phyloP scores from a whole-genome alignment of 306 rosid genomes.

The Glycine soja region DNA sequence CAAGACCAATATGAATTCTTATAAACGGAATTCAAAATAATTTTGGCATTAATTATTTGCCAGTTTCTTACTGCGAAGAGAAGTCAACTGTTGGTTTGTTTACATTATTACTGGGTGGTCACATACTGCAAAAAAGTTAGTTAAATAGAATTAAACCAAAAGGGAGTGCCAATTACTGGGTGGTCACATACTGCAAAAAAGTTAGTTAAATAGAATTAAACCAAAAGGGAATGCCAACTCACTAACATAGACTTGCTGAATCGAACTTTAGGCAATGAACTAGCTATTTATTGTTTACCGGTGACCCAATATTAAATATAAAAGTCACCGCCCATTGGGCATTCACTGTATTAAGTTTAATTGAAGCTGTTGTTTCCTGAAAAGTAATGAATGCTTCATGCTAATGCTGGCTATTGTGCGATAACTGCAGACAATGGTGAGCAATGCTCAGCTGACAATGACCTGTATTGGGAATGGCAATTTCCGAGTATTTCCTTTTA shows the following conservation, averaged over 20 bases:
- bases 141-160: background rate
- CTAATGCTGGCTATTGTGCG: constrained; percentile 47
- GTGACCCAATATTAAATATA: background rate
- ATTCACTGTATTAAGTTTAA: constrained; percentile 30
- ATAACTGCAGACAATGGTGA: constrained; percentile 89
- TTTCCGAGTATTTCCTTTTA: constrained; percentile 78
- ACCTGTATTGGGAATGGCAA: constrained; percentile 82
- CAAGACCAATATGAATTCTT: too few species aligned
- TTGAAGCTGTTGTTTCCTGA: constrained; percentile 9
- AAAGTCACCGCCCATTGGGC: background rate
- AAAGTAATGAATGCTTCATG: constrained; percentile 22
- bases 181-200: background rate
- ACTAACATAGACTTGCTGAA: constrained; percentile 25
- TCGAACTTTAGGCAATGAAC: constrained; percentile 24
- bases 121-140: too few species aligned
- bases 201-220: constrained; percentile 26
- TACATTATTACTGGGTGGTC: background rate
- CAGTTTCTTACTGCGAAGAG: background rate
- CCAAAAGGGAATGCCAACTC: constrained; percentile 31
- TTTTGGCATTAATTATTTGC: too few species aligned
- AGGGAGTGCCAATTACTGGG: constrained; percentile 35
- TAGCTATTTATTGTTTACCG: background rate
- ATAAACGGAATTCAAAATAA: too few species aligned
- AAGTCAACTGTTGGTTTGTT: constrained; percentile 9
- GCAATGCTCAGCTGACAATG: constrained; percentile 80